Percentiles rank a stretch among this genome's conserved stretches.
Conservation (phyloP, 345 rosid species). For the Barbarea vulgaris region DNA sequence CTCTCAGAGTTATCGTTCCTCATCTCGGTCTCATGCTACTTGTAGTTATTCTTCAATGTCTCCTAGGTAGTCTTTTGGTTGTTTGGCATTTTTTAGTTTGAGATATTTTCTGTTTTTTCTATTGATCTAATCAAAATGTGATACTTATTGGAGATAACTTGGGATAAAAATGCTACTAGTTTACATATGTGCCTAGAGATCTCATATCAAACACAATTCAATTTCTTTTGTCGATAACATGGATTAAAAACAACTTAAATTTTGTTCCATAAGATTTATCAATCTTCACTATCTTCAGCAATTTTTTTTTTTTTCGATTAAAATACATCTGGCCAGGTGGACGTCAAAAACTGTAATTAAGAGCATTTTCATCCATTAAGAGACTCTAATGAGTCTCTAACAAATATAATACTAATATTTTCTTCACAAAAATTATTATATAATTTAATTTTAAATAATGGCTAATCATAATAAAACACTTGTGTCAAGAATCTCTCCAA, state of each 20-base stretch:
- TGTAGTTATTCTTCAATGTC: conserved; percentile 93
- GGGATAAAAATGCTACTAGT: background rate
- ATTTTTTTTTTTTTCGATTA: background rate
- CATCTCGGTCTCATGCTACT: conserved; percentile 72
- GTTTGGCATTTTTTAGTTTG: background rate
- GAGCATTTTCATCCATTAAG: too few species aligned
- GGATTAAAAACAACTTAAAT: background rate
- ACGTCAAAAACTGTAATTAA: background rate
- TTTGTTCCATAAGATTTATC: background rate
- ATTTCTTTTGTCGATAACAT: too few species aligned
- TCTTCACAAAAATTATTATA: too few species aligned
- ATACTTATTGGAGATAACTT: background rate
- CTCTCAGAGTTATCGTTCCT: conserved; percentile 48
- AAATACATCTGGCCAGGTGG: background rate
- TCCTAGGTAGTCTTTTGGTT: conserved; percentile 54
- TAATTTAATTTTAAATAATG: too few species aligned
- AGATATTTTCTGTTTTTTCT: background rate
- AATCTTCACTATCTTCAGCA: background rate
- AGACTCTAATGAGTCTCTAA: too few species aligned
- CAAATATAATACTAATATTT: too few species aligned
- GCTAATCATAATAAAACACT: too few species aligned
- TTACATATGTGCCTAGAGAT: background rate
- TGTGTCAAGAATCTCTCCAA: too few species aligned
- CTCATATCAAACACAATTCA: background rate
- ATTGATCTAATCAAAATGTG: background rate